Conservation (phyloP, 805 yeast genomes). For the Nakazawaea holstii region DNA sequence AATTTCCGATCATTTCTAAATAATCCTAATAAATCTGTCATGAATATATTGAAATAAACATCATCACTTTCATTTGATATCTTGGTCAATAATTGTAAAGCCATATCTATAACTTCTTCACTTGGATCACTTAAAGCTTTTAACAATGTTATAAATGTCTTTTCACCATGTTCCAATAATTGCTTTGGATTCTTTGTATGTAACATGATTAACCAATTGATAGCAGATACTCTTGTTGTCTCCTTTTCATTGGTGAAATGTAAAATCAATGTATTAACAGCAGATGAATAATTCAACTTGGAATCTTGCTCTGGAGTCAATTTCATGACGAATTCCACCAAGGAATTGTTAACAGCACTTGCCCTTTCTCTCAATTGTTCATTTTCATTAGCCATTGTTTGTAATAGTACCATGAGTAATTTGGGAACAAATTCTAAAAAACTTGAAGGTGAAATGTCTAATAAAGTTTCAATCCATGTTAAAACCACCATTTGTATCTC, state of each 20-base stretch:
- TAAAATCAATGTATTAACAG: conserved; percentile 64
- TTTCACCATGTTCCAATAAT: conserved; percentile 49
- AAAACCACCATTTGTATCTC: conserved; percentile 77
- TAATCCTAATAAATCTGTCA: conserved; percentile 61
- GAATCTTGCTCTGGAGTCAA: conserved; percentile 33
- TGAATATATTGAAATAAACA: conserved; percentile 68
- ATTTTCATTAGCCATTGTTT: conserved; percentile 52
- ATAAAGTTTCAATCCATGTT: conserved; percentile 73
- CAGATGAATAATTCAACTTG: conserved; percentile 45
- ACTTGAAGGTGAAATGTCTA: conserved; percentile 70
- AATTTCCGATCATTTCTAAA: conserved; percentile 67
- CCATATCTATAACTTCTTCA: conserved; percentile 72
- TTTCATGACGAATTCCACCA: conserved; percentile 48
- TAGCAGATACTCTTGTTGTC: conserved; percentile 72
- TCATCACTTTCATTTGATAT: conserved; percentile 70
- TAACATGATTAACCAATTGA: conserved; percentile 86
- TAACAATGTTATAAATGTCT: conserved; percentile 70
- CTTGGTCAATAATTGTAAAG: conserved; percentile 65
- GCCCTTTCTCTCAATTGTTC: conserved; percentile 49
- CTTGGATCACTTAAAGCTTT: conserved; percentile 67
- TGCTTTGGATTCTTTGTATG: conserved; percentile 64
- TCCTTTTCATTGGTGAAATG: conserved; percentile 76
- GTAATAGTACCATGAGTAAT: conserved; percentile 61
- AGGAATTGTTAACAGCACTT: conserved; percentile 46
- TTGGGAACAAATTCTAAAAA: conserved; percentile 72